Conservation (phyloP, 139 green algal species). For the Raphidocelis subcapitata region DNA sequence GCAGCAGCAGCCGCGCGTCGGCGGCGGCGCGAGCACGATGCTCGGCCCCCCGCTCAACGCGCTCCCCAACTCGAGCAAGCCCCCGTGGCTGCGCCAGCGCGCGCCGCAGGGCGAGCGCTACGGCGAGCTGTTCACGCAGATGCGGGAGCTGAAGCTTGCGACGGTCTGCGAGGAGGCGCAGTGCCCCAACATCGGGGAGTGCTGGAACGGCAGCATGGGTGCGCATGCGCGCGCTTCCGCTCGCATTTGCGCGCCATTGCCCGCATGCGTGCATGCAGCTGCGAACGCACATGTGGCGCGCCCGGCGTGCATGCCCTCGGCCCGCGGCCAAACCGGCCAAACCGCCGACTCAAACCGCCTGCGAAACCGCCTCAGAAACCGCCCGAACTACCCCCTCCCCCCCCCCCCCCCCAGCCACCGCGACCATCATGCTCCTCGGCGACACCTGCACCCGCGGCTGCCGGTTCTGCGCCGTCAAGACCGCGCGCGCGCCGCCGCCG, state of each 20-base stretch:
- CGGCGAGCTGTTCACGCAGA: constrained; percentile 70
- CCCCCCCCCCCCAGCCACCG: constrained; percentile 40
- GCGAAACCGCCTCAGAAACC: too few relatives aligned
- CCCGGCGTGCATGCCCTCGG: too few relatives aligned
- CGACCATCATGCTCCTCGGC: constrained; percentile 90
- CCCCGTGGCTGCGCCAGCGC: constrained; percentile 91
- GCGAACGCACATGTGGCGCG: too few relatives aligned
- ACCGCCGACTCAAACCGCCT: too few relatives aligned
- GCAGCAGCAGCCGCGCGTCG: constrained; percentile 6
- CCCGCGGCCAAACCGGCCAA: too few relatives aligned
- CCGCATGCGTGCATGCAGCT: background rate
- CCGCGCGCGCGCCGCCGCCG: constrained; percentile 66
- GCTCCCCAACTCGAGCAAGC: constrained; percentile 74
- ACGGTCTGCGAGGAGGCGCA: constrained; percentile 94
- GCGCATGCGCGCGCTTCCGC: background rate
- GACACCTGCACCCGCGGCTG: constrained; percentile 85
- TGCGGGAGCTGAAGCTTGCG: constrained; percentile 77
- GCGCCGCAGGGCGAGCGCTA: constrained; percentile 90
- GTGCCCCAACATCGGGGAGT: constrained; percentile 93
- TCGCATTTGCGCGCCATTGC: background rate
- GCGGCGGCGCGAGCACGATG: constrained; percentile 22
- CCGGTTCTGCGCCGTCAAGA: constrained; percentile 78
- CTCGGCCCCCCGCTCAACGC: constrained; percentile 40
- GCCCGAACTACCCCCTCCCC: background rate
- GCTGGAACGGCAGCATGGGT: constrained; percentile 76